Evolutionary conservation across 2,329 filamentous ascomycete species (phyloP).

Genomic region (Colletotrichum tanaceti): DNA sequence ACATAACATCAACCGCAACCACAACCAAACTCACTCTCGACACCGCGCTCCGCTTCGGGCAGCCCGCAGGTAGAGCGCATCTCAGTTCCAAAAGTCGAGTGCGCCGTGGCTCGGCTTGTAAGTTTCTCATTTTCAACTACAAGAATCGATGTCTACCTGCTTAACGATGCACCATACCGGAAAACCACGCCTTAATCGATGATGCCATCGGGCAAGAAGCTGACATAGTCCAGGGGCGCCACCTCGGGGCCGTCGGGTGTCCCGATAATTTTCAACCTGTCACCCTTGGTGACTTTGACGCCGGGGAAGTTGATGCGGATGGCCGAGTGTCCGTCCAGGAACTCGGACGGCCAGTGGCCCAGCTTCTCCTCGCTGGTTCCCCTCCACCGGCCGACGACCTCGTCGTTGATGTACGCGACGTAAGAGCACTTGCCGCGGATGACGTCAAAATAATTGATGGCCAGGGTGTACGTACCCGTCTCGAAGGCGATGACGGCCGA

Average conservation of each 20-base stretch:
- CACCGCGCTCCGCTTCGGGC: neutral
- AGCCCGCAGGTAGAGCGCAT: neutral
- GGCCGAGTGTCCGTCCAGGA: conserved; percentile 74
- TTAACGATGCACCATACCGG: neutral
- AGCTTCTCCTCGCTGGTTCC: conserved; percentile 70
- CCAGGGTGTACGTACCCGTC: conserved; percentile 70
- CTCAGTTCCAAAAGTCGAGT: neutral
- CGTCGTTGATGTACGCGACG: conserved; percentile 64
- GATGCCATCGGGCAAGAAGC: conserved; percentile 67
- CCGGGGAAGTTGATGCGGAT: conserved; percentile 68
- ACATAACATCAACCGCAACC: neutral
- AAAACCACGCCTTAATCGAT: conserved; percentile 17
- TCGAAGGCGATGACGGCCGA: conserved; percentile 58
- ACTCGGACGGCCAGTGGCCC: conserved; percentile 67
- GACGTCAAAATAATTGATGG: conserved; percentile 75
- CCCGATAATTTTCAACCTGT: conserved; percentile 66
- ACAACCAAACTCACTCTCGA: neutral
- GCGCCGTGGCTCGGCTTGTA: neutral
- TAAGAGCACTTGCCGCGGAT: conserved; percentile 68
- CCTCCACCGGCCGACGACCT: conserved; percentile 66
- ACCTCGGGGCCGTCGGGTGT: conserved; percentile 69
- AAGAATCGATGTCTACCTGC: neutral
- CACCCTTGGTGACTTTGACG: conserved; percentile 62
- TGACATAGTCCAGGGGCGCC: conserved; percentile 75
- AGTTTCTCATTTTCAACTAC: neutral